A percentile compares a stretch with the other conserved stretches of the same genome.
Evolutionary conservation across 2,329 filamentous ascomycete species (phyloP).

Genomic region (Claviceps paspali): DNA sequence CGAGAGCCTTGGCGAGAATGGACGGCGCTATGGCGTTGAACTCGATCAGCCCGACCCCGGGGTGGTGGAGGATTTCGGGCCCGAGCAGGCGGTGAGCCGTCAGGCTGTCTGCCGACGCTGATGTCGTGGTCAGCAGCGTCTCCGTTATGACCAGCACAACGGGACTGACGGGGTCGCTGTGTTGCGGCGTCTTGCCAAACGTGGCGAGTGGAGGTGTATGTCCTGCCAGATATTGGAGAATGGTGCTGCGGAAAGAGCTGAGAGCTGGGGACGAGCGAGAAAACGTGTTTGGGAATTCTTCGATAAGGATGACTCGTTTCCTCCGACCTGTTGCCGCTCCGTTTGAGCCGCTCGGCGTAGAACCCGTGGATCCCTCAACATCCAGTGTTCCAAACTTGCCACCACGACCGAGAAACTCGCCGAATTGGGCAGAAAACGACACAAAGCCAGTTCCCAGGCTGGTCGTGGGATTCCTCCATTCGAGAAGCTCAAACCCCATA

Average conservation of each 20-base stretch:
- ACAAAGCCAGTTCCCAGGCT: conserved; percentile 40
- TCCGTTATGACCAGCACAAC: conserved; percentile 87
- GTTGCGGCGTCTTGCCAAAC: conserved; percentile 25
- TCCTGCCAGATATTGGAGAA: conserved; percentile 60
- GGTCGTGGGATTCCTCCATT: conserved; percentile 77
- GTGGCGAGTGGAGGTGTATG: conserved; percentile 42
- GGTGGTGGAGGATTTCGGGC: conserved; percentile 69
- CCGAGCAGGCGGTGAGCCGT: conserved; percentile 84
- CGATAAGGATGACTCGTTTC: conserved; percentile 53
- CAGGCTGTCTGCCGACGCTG: conserved; percentile 75
- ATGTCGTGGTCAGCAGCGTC: conserved; percentile 71
- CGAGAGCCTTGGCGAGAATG: conserved; percentile 69
- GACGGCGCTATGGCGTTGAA: conserved; percentile 89
- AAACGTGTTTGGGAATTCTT: conserved; percentile 71
- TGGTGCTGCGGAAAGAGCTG: conserved; percentile 55
- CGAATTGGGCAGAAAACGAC: conserved; percentile 68
- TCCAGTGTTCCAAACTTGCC: conserved; percentile 66
- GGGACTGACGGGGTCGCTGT: conserved; percentile 42
- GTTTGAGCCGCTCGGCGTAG: conserved; percentile 10
- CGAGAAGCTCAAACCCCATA: conserved; percentile 62
- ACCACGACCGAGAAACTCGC: conserved; percentile 75
- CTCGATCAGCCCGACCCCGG: conserved; percentile 64
- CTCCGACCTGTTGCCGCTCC: conserved; percentile 8
- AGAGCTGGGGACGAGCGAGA: conserved; percentile 48
- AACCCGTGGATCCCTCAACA: conserved; percentile 16